A percentile compares a stretch with the other conserved stretches of the same genome.
Conservation (phyloP, 164 flowering plant species). For the Litsea cubeba region DNA sequence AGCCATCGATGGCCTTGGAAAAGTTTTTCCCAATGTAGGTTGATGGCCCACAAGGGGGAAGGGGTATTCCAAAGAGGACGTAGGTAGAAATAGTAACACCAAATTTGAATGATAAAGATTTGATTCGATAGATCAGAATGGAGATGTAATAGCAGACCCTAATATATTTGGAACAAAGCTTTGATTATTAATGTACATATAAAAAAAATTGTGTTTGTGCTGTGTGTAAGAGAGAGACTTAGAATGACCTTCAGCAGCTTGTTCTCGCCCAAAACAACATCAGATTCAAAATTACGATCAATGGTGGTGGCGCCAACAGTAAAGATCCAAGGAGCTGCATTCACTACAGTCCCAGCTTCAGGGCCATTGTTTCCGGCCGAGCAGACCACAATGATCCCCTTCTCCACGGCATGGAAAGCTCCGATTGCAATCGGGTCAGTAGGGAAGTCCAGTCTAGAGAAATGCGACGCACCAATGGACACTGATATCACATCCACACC, state of each 20-base stretch:
- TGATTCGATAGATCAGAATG: too few relatives aligned
- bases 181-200: too few relatives aligned
- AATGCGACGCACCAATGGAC: constrained; percentile 45
- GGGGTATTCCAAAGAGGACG: too few relatives aligned
- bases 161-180: too few relatives aligned
- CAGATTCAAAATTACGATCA: constrained; percentile 30
- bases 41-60: too few relatives aligned
- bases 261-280: constrained; percentile 27
- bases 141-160: too few relatives aligned
- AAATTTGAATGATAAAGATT: too few relatives aligned
- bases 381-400: constrained; percentile 62
- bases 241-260: constrained; percentile 45
- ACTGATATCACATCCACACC: constrained; percentile 67
- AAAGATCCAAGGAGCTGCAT: constrained; percentile 76
- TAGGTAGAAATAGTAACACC: too few relatives aligned
- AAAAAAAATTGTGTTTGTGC: too few relatives aligned
- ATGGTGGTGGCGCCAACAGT: constrained; percentile 48
- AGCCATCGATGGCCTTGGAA: too few relatives aligned
- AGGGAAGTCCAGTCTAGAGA: constrained; percentile 18
- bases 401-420: constrained; percentile 69
- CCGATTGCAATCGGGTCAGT: constrained; percentile 73
- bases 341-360: constrained; percentile 33
- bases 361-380: constrained; percentile 85
- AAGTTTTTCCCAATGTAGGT: too few relatives aligned
- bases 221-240: neutral